Percentiles rank a stretch among this genome's conserved stretches.
These are phyloP conservation scores for Candida andamanensis DNA, from an alignment of 805 yeast genomes.

Conservation along the genomic window DNA sequence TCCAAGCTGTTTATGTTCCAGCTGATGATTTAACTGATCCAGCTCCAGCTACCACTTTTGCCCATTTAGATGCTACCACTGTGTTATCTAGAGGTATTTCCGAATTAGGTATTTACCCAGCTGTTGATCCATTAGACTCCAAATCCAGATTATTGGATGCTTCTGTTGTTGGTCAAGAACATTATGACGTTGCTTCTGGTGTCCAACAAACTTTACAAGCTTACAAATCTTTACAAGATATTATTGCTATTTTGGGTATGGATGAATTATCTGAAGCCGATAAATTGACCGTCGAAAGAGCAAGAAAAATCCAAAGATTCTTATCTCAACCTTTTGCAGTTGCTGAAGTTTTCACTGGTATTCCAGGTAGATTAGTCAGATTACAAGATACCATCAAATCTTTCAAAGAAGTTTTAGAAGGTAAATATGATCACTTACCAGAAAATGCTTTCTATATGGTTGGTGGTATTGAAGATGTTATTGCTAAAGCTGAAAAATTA, in stretches of 20 bases:
- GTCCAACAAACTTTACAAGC: constrained; percentile 99
- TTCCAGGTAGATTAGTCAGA: constrained; percentile 95
- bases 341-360: constrained; percentile 99
- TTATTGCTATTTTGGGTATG: constrained; percentile 99
- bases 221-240: constrained; percentile 99
- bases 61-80: constrained; percentile 99
- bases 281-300: constrained; percentile 99
- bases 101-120: constrained; percentile 99
- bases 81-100: constrained; percentile 99
- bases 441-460: constrained; percentile 99
- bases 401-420: constrained; percentile 95
- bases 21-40: constrained; percentile 99
- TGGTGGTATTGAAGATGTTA: constrained; percentile 98
- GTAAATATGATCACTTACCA: constrained; percentile 98
- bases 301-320: constrained; percentile 99
- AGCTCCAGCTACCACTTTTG: constrained; percentile 99
- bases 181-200: constrained; percentile 88
- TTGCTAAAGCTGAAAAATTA: constrained; percentile 98
- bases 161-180: constrained; percentile 97
- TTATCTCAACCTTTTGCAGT: constrained; percentile 99
- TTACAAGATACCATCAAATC: constrained; percentile 91
- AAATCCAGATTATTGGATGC: constrained; percentile 98
- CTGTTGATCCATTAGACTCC: constrained; percentile 99
- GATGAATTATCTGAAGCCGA: constrained; percentile 98
- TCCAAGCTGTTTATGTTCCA: constrained; percentile 99